Evolutionary conservation across 345 rosid genomes (phyloP).

Genomic region (Fremontodendron californicum): DNA sequence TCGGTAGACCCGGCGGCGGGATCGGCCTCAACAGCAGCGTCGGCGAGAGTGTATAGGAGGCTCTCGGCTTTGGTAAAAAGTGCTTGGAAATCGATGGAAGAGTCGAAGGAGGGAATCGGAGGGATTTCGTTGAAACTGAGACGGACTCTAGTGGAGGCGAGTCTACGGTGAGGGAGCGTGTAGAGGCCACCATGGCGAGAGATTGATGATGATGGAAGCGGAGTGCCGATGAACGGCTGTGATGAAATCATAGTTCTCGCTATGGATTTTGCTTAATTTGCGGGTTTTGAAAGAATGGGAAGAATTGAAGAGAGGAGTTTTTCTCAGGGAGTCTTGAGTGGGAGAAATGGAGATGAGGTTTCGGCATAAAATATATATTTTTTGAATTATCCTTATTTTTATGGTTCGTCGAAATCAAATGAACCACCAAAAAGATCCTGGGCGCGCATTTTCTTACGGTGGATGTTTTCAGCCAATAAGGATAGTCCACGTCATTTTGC

Average conservation of each 20-base stretch:
- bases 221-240: conserved; percentile 61
- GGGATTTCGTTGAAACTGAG: conserved; percentile 76
- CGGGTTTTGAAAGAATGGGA: background rate
- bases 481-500: background rate
- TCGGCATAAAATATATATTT: background rate
- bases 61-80: conserved; percentile 59
- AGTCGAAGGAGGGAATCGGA: conserved; percentile 47
- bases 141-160: conserved; percentile 47
- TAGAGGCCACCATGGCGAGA: conserved; percentile 51
- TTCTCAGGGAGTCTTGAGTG: background rate
- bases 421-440: conserved; percentile 5
- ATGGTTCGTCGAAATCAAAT: background rate
- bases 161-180: conserved; percentile 47
- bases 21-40: conserved; percentile 68
- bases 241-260: conserved; percentile 81
- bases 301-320: background rate
- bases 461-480: background rate
- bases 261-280: conserved; percentile 34
- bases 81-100: conserved; percentile 49
- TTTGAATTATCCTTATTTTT: conserved; percentile 7
- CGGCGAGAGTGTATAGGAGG: conserved; percentile 76
- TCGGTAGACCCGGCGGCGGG: conserved; percentile 45
- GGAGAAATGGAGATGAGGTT: conserved; percentile 12
- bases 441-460: background rate
- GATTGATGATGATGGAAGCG: conserved; percentile 33